phyloP scores from a whole-genome alignment of 2,329 filamentous ascomycete genomes.

The Trichoderma arundinaceum region DNA sequence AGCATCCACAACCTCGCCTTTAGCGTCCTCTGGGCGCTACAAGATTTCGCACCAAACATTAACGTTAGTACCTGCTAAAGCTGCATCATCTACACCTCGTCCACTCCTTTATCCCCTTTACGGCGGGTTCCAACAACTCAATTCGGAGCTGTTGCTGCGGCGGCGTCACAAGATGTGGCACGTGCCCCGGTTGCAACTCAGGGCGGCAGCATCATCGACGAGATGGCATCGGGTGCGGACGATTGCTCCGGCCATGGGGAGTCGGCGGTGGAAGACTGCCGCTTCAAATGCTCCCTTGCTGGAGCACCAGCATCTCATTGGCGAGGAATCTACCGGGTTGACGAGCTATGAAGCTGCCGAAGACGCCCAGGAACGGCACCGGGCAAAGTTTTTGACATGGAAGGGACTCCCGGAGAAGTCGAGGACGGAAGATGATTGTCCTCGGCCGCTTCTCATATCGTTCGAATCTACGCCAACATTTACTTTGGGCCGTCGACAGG shows the following conservation, averaged over 20 bases:
- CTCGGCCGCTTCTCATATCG: constrained; percentile 75
- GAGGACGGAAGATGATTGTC: constrained; percentile 44
- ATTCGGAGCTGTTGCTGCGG: background rate
- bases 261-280: constrained; percentile 12
- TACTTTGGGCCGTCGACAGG: constrained; percentile 86
- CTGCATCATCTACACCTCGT: constrained; percentile 1
- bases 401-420: constrained; percentile 37
- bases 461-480: constrained; percentile 85
- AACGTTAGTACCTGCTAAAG: background rate
- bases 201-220: background rate
- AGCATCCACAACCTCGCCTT: constrained; percentile 22
- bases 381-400: constrained; percentile 45
- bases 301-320: constrained; percentile 42
- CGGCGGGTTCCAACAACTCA: background rate
- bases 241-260: background rate
- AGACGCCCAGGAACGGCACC: constrained; percentile 44
- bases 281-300: constrained; percentile 34
- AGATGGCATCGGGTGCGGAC: background rate
- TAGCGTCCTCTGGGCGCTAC: constrained; percentile 15
- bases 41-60: constrained; percentile 3
- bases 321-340: constrained; percentile 35
- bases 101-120: background rate
- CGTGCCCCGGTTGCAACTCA: constrained; percentile 10
- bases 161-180: constrained; percentile 30
- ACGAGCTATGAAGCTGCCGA: constrained; percentile 44